A percentile compares a stretch with the other conserved stretches of the same genome.
phyloP scores from a whole-genome alignment of 768 basidiomycete species.

The Tremella yokohamensis region DNA sequence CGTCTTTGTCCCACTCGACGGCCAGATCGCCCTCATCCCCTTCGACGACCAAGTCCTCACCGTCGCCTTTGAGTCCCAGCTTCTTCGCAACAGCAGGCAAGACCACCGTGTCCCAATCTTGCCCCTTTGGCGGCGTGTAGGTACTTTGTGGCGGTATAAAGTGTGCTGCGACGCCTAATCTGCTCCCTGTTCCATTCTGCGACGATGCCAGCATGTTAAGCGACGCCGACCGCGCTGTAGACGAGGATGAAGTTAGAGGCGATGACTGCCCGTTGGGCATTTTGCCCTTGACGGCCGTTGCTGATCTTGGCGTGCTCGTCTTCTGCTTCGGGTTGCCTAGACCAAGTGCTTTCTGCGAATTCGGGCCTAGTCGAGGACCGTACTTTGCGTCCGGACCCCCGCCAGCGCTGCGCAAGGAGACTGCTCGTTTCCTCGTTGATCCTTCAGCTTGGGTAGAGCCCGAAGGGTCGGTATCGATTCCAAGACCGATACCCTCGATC shows the following conservation, averaged over 20 bases:
- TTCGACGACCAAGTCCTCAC: constrained; percentile 7
- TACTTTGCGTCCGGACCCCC: neutral
- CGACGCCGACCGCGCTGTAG: constrained; percentile 21
- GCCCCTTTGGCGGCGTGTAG: constrained; percentile 43
- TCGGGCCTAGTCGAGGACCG: neutral
- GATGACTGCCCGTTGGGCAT: too few species aligned
- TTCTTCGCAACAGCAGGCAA: constrained; percentile 43
- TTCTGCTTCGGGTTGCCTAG: neutral
- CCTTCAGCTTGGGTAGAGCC: too few species aligned
- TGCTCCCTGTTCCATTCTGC: constrained; percentile 9
- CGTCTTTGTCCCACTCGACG: constrained; percentile 45
- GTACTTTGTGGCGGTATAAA: constrained; percentile 37
- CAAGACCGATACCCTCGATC: neutral
- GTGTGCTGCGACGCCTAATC: constrained; percentile 44
- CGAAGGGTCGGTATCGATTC: neutral
- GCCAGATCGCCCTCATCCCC: constrained; percentile 39
- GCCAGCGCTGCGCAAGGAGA: neutral
- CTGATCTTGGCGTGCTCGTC: constrained; percentile 4
- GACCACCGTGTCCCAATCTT: constrained; percentile 44
- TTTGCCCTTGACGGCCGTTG: neutral
- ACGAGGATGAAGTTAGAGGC: constrained; percentile 1
- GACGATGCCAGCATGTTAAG: constrained; percentile 23
- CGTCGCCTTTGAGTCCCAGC: constrained; percentile 17
- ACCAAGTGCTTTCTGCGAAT: neutral
- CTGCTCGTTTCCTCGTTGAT: constrained; percentile 11